phyloP scores from a whole-genome alignment of 2,329 filamentous ascomycete genomes.

The Cytospora piceae region DNA sequence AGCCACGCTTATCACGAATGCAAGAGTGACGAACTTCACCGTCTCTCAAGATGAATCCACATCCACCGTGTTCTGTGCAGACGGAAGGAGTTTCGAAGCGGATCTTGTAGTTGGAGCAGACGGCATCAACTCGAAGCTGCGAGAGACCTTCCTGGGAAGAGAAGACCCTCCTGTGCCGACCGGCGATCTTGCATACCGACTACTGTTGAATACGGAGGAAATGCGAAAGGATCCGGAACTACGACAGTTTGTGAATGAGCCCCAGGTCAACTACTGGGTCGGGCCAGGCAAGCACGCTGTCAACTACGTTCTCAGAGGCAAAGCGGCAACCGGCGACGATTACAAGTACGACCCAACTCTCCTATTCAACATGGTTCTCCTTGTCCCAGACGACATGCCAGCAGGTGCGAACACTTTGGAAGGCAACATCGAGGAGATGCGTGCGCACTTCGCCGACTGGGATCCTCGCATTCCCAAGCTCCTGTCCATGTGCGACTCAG shows the following conservation, averaged over 20 bases:
- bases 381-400: slow-evolving; percentile 55
- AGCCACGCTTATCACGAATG: slow-evolving; percentile 47
- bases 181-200: slow-evolving; percentile 54
- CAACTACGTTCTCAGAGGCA: slow-evolving; percentile 52
- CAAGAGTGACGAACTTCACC: slow-evolving; percentile 48
- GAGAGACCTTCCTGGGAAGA: slow-evolving; percentile 48
- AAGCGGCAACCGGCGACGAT: slow-evolving; percentile 7
- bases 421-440: slow-evolving; percentile 54
- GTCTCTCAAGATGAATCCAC: slow-evolving; percentile 38
- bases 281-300: slow-evolving; percentile 57
- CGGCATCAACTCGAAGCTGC: slow-evolving; percentile 49
- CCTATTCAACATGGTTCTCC: slow-evolving; percentile 54
- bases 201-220: slow-evolving; percentile 49
- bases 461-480: slow-evolving; percentile 61
- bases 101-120: slow-evolving; percentile 54
- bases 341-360: slow-evolving; percentile 38
- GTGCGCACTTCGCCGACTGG: slow-evolving; percentile 58
- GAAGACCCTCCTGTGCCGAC: slow-evolving; percentile 52
- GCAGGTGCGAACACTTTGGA: slow-evolving; percentile 47
- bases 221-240: slow-evolving; percentile 52
- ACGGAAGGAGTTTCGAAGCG: slow-evolving; percentile 42
- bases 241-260: slow-evolving; percentile 47
- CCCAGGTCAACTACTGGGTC: slow-evolving; percentile 57
- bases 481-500: slow-evolving; percentile 58
- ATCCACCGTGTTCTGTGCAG: slow-evolving; percentile 44